Conservation (phyloP, 2,329 filamentous ascomycete species). For the Neofusicoccum laricinum region DNA sequence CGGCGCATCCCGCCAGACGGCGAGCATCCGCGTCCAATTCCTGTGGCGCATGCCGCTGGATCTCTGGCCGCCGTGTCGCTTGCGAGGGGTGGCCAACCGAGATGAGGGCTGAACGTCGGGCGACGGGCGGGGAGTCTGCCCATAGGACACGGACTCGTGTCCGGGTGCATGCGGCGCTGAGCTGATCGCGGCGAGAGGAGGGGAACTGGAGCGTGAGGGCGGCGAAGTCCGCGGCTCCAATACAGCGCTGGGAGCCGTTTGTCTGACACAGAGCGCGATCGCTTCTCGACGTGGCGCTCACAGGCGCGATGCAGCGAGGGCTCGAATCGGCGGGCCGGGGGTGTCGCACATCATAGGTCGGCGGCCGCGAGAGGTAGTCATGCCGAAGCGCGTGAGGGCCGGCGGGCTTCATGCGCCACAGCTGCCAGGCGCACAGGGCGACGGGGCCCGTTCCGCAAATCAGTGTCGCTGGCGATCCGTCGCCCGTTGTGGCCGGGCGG, state of each 20-base stretch:
- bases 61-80: slow-evolving; percentile 9
- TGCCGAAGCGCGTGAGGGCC: slow-evolving; percentile 15
- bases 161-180: not conserved
- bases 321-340: slow-evolving; percentile 21
- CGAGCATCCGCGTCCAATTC: not conserved
- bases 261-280: slow-evolving; percentile 13
- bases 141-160: not conserved
- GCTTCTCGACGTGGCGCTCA: slow-evolving; percentile 11
- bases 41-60: slow-evolving; percentile 3
- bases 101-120: not conserved
- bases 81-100: slow-evolving; percentile 9
- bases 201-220: not conserved
- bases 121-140: not conserved
- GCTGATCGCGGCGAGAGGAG: not conserved
- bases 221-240: slow-evolving; percentile 11
- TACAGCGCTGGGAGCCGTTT: not conserved
- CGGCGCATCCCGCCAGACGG: slow-evolving; percentile 6
- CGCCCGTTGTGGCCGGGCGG: slow-evolving; percentile 10
- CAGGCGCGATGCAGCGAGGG: slow-evolving; percentile 21
- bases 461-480: slow-evolving; percentile 3
- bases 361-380: slow-evolving; percentile 22
- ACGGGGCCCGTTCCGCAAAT: slow-evolving; percentile 17
- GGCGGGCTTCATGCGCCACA: slow-evolving; percentile 21
- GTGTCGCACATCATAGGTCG: slow-evolving; percentile 26
- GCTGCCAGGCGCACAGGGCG: slow-evolving; percentile 18